A percentile compares a stretch with the other conserved stretches of the same genome.
phyloP scores from a whole-genome alignment of 2,329 filamentous ascomycete genomes.

The Arachnomyces sp. region DNA sequence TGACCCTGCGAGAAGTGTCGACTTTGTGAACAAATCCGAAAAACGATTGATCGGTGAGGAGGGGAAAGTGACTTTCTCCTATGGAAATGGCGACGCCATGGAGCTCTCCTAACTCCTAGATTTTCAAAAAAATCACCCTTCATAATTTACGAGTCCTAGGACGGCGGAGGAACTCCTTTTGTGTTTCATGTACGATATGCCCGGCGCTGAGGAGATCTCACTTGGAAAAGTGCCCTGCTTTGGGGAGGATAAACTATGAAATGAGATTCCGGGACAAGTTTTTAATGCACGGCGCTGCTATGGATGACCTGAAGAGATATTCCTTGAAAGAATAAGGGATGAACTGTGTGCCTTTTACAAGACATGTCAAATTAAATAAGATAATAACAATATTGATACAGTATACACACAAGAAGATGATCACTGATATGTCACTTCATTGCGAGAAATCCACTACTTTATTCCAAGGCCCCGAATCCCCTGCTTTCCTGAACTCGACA shows the following conservation, averaged over 20 bases:
- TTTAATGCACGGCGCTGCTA: neutral
- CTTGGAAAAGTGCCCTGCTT: too few species aligned
- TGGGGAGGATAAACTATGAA: too few species aligned
- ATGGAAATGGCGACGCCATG: slow-evolving; percentile 55
- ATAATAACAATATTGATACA: slow-evolving; percentile 17
- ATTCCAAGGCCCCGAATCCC: slow-evolving; percentile 49
- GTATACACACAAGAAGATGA: slow-evolving; percentile 1
- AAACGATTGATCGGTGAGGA: slow-evolving; percentile 85
- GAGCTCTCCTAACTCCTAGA: slow-evolving; percentile 53
- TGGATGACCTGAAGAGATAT: too few species aligned
- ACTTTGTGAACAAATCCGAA: slow-evolving; percentile 84
- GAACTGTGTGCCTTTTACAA: too few species aligned
- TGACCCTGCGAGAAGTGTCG: slow-evolving; percentile 77
- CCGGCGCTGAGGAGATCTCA: slow-evolving; percentile 21
- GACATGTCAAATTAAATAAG: neutral
- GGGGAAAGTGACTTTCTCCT: slow-evolving; percentile 65
- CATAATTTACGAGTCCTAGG: too few species aligned
- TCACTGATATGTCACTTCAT: slow-evolving; percentile 15
- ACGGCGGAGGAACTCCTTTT: slow-evolving; percentile 13
- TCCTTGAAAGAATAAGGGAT: too few species aligned
- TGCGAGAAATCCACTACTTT: slow-evolving; percentile 44
- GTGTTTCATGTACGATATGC: slow-evolving; percentile 30
- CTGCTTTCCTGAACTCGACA: slow-evolving; percentile 64
- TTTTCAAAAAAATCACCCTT: slow-evolving; percentile 1
- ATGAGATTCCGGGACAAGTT: neutral